Conservation (phyloP, 306 rosid species). For the Vigna angularis region DNA sequence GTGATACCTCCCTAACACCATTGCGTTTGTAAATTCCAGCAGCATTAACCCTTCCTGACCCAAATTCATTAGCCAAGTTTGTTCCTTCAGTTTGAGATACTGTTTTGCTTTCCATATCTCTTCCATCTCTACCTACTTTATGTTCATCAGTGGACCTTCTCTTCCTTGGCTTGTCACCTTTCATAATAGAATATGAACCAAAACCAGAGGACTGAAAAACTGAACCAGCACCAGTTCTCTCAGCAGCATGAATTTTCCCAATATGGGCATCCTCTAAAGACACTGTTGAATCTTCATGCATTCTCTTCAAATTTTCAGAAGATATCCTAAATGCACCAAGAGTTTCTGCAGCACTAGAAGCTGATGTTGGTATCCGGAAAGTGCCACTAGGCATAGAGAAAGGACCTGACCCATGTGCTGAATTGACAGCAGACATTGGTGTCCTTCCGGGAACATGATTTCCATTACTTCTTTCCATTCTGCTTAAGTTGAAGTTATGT, state of each 20-base stretch:
- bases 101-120: constrained; percentile 32
- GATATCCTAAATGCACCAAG: constrained; percentile 44
- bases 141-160: constrained; percentile 44
- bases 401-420: constrained; percentile 46
- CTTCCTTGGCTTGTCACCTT: constrained; percentile 54
- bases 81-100: constrained; percentile 48
- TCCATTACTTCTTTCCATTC: constrained; percentile 41
- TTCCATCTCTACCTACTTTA: constrained; percentile 38
- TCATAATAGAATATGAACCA: constrained; percentile 47
- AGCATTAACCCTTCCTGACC: constrained; percentile 52
- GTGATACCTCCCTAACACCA: constrained; percentile 53
- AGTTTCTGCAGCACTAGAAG: constrained; percentile 53
- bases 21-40: constrained; percentile 45
- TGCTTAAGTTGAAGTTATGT: constrained; percentile 46
- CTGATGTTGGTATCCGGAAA: constrained; percentile 41
- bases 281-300: constrained; percentile 46
- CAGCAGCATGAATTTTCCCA: constrained; percentile 41
- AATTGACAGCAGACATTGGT: constrained; percentile 46
- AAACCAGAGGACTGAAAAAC: constrained; percentile 41
- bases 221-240: constrained; percentile 49
- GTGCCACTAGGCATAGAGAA: constrained; percentile 42
- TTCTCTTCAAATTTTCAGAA: constrained; percentile 56
- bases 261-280: constrained; percentile 42
- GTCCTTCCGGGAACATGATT: constrained; percentile 48
- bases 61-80: constrained; percentile 44